Base-by-base conservation (phyloP, 2,329 filamentous ascomycete genomes). In the Claviceps pazoutovae region DNA sequence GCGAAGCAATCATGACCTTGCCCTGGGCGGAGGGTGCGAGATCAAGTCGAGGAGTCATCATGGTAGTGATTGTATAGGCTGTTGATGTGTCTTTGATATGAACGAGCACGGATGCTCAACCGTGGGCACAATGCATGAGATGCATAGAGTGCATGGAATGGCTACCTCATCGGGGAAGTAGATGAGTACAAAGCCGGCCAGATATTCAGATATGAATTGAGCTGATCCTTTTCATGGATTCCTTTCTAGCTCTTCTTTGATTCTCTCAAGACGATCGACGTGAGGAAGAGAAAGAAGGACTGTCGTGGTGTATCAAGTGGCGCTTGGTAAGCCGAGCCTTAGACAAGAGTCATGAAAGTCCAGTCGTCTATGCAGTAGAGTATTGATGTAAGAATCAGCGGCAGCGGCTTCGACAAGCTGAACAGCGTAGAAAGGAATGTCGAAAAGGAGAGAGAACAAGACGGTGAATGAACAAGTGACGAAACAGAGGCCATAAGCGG, bases 1-100 rank as follows among this genome's bases (percentile, higher is more conserved):
- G 72, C 50, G 76, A 72, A 17, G 71, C 69, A 51, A 78, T 66
- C 58, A 77, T 70, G 64, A 78, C 71, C 59, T 74, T 78, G 58
- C 70, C 62, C 53, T 74, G 71, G 13, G 68, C 64, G 47, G 70
- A 63, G 51, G 66, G 62, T 50, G 69, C 67, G 56, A 76, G 63
- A 57, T 75, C 71, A 54, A 78, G 64, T 50, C 68, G 66, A 46
- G 72, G 67, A 52, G 70, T 64, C 73, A 79, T 78, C 41, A 30
- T 44, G 42, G 5, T n/a, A 39, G 5, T 39, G 30, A 11, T 42
- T 39, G 37, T 39, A 62, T 54, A 48, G 49, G 42, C 37, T 30
- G 41, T 14, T n/a, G 13, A 34, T 45, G 42, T 26, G 42, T 14
- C 16, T 17, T 44, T 23, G 42, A 16, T 13, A 44, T 11, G 26